Conservation (phyloP, 2,329 filamentous ascomycete species). For the Colletotrichum echinochloae region DNA sequence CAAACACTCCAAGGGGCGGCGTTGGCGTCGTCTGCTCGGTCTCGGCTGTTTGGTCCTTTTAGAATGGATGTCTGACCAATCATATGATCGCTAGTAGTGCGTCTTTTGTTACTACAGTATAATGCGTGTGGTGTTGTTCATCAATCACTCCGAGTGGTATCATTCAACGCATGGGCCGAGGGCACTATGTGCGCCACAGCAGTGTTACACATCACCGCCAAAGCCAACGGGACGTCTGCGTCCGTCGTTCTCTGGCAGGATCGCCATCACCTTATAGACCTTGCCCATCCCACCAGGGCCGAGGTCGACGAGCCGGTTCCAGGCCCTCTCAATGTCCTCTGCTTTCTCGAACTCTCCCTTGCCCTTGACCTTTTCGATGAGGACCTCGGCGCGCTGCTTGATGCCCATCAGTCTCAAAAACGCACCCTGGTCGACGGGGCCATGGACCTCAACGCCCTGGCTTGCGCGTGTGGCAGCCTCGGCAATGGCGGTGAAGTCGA, state of each 20-base stretch:
- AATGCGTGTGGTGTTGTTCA: neutral
- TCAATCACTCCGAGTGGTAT: slow-evolving; percentile 4
- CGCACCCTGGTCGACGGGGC: slow-evolving; percentile 85
- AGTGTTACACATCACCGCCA: slow-evolving; percentile 74
- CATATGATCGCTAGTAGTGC: slow-evolving; percentile 8
- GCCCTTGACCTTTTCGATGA: slow-evolving; percentile 65
- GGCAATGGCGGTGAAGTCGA: slow-evolving; percentile 90
- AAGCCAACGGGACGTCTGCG: slow-evolving; percentile 88
- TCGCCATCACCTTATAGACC: slow-evolving; percentile 92
- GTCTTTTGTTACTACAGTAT: neutral
- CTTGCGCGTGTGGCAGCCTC: slow-evolving; percentile 83
- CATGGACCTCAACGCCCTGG: slow-evolving; percentile 88
- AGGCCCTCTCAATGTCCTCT: slow-evolving; percentile 76
- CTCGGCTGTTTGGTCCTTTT: slow-evolving; percentile 7
- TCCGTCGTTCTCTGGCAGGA: slow-evolving; percentile 84
- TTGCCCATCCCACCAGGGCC: slow-evolving; percentile 91
- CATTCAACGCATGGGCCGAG: neutral
- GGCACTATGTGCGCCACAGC: neutral
- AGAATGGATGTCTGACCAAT: slow-evolving; percentile 11
- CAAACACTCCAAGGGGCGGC: slow-evolving; percentile 22
- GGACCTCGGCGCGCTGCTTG: slow-evolving; percentile 76
- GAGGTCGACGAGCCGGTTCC: slow-evolving; percentile 85
- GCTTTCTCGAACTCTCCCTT: slow-evolving; percentile 63
- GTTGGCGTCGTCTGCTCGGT: slow-evolving; percentile 23
- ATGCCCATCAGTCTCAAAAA: slow-evolving; percentile 89